These are phyloP conservation scores for Lithohypha guttulata DNA, from an alignment of 2,329 filamentous ascomycete genomes.

Conservation along the genomic window DNA sequence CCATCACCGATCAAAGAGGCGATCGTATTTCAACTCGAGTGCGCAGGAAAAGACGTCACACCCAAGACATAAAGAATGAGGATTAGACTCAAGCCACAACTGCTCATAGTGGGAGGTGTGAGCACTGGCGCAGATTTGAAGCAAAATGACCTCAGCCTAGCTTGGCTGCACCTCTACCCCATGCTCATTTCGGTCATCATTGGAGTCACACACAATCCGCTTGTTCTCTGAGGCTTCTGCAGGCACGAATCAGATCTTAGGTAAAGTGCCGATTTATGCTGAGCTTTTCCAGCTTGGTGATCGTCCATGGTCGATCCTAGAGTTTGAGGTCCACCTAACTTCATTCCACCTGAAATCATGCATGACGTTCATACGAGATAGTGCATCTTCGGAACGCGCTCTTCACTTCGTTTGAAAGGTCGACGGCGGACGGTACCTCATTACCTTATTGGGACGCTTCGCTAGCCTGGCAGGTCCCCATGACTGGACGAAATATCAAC, in stretches of 20 bases:
- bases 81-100: not conserved
- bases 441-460: not conserved
- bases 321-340: not conserved
- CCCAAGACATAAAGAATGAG: not conserved
- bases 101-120: not conserved
- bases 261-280: not conserved
- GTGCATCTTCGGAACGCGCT: not conserved
- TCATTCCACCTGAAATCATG: not conserved
- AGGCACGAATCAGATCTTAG: not conserved
- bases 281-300: not conserved
- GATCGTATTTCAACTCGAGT: not conserved
- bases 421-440: not conserved
- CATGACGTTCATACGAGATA: conserved; percentile 3
- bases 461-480: too few species aligned
- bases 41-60: not conserved
- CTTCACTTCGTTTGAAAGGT: not conserved
- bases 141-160: not conserved
- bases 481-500: too few species aligned
- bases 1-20: too few species aligned
- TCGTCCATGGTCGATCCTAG: not conserved
- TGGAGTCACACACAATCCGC: not conserved
- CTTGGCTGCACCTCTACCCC: not conserved
- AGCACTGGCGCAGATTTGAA: not conserved
- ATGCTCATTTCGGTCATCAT: not conserved
- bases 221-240: not conserved